Evolutionary conservation across 2,329 filamentous ascomycete species (phyloP), one percentile per base, ranked within the genome.

Genomic region (Sporothrix curviconia): DNA sequence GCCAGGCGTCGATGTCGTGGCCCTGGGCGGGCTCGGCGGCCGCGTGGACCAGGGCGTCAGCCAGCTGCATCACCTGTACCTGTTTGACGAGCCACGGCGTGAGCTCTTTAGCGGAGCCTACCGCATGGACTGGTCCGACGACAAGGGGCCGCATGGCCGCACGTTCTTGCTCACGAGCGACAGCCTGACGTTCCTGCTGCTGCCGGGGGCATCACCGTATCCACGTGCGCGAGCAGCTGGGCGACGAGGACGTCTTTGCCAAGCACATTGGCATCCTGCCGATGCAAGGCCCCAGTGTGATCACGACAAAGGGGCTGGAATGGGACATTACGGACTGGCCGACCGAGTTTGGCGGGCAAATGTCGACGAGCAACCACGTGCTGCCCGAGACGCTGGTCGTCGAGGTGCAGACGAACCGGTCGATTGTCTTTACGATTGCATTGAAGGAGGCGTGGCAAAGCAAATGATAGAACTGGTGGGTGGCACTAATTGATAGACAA

Each of bases 31-130:
- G 2, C 79, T 97, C 0, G 90, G 90, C 43, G 94, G 94, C 7
- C 85, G 94, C 30, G 88, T 97, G 15, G 94, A 99, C 71, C 94
- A 99, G 69, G 92, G 87, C 1, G 79, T 99, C 49, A 91, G 90
- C 58, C 85, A 95, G 65, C 79, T 99, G 54, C 90, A 96, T 69
- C 89, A 96, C 68, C 78, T 97, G 46, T 92, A 83, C 64, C 71
- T 82, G 50, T 84, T 82, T 69, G 82, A 86, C 66, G 64, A 53
- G 40, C 53, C 37, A 28, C 52, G 44, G 15, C 44, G 39, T 8
- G 55, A 59, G 36, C 19, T 36, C 7, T 49, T 49, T 7, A 19
- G 37, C 22, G 54, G 51, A 19, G 14, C 30, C 12, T 43, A 53
- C 49, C 47, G 49, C 2, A 47, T 28, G 24, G 53, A 39, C 24